Evolutionary conservation across 768 basidiomycete species (phyloP).

Genomic region (Suillus lakei): DNA sequence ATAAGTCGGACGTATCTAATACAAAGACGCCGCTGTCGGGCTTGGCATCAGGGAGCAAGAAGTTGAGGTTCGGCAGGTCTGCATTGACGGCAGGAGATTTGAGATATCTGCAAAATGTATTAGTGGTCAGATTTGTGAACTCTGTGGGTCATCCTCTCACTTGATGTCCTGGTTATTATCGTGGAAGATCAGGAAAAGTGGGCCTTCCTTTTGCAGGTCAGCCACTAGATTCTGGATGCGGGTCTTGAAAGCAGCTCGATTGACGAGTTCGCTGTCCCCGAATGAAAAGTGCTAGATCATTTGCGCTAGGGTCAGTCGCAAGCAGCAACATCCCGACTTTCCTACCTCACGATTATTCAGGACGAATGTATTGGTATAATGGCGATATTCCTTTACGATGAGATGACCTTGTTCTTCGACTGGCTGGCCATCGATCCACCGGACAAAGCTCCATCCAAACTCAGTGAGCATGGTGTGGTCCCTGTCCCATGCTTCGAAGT

Average conservation of each 20-base stretch:
- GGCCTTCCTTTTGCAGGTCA: constrained; percentile 48
- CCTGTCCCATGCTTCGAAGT: constrained; percentile 85
- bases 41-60: constrained; percentile 59
- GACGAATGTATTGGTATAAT: constrained; percentile 68
- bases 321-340: constrained; percentile 9
- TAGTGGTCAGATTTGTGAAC: neutral
- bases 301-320: neutral
- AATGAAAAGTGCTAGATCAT: constrained; percentile 63
- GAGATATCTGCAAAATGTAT: constrained; percentile 51
- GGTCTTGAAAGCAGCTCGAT: constrained; percentile 53
- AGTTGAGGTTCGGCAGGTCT: constrained; percentile 53
- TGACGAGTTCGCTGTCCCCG: constrained; percentile 62
- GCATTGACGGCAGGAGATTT: constrained; percentile 54
- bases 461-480: constrained; percentile 79
- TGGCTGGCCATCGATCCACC: constrained; percentile 57
- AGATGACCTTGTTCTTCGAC: constrained; percentile 60
- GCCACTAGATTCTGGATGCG: constrained; percentile 54
- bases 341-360: constrained; percentile 62
- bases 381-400: constrained; percentile 64
- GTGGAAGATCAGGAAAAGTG: constrained; percentile 83
- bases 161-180: constrained; percentile 79
- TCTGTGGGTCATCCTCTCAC: constrained; percentile 37
- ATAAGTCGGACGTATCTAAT: constrained; percentile 77
- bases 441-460: constrained; percentile 73
- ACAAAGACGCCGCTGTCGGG: constrained; percentile 62